Percentiles rank a stretch among this genome's conserved stretches.
phyloP scores from a whole-genome alignment of 768 basidiomycete species.

The Mycena filopes region DNA sequence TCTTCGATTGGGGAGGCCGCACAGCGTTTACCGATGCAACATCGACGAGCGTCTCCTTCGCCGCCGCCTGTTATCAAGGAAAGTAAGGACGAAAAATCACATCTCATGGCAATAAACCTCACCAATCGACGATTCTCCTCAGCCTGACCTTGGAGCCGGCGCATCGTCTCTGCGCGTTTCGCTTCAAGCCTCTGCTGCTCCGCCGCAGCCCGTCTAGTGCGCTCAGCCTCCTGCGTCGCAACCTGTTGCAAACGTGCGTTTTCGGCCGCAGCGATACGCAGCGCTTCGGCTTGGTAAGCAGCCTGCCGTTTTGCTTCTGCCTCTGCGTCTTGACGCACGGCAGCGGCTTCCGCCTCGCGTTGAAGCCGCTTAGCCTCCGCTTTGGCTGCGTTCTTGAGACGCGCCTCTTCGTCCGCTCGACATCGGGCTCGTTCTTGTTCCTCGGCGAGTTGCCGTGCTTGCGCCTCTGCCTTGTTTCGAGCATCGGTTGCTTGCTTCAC shows the following conservation, averaged over 20 bases:
- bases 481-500: slow-evolving; percentile 23
- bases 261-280: slow-evolving; percentile 13
- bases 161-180: slow-evolving; percentile 37
- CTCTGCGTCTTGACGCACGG: slow-evolving; percentile 24
- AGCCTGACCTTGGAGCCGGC: slow-evolving; percentile 39
- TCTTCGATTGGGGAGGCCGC: not conserved
- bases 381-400: slow-evolving; percentile 24
- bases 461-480: slow-evolving; percentile 16
- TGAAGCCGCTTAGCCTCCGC: slow-evolving; percentile 23
- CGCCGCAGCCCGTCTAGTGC: slow-evolving; percentile 1
- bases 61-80: slow-evolving; percentile 20
- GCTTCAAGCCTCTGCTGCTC: slow-evolving; percentile 25
- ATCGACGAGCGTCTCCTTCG: not conserved
- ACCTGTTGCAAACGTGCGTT: slow-evolving; percentile 7
- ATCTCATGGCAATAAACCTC: not conserved
- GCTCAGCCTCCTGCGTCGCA: slow-evolving; percentile 20
- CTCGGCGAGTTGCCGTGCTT: slow-evolving; percentile 16
- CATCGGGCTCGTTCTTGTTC: slow-evolving; percentile 30
- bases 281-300: slow-evolving; percentile 17
- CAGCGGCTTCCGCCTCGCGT: slow-evolving; percentile 22
- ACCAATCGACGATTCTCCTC: slow-evolving; percentile 38
- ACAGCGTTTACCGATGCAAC: not conserved
- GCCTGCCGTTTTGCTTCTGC: slow-evolving; percentile 22
- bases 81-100: not conserved
- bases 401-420: slow-evolving; percentile 27